These are phyloP conservation scores for Kodamaea arcana DNA, from an alignment of 1,139 yeast species.

Conservation along the genomic window DNA sequence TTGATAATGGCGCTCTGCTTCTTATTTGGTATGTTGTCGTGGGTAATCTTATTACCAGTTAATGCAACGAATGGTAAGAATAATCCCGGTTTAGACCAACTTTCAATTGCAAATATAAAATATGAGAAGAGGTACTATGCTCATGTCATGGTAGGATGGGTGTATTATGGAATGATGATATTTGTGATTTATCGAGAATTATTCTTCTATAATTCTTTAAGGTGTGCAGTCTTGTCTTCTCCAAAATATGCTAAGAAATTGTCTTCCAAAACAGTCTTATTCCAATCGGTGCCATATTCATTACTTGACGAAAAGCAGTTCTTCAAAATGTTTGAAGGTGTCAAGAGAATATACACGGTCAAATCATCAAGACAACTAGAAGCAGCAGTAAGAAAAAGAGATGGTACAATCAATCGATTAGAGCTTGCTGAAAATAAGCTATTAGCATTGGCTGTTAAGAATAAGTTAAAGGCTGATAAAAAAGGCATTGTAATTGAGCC, in stretches of 20 bases:
- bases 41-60: conserved; percentile 59
- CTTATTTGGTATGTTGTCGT: conserved; percentile 38
- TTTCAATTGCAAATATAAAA: conserved; percentile 70
- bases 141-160: conserved; percentile 79
- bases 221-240: conserved; percentile 77
- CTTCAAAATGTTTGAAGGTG: conserved; percentile 59
- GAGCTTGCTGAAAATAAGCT: conserved; percentile 68
- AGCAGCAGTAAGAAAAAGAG: conserved; percentile 57
- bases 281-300: conserved; percentile 75
- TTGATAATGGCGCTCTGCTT: conserved; percentile 42
- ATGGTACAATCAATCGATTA: conserved; percentile 53
- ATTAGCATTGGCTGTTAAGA: conserved; percentile 57
- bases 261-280: conserved; percentile 73
- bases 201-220: conserved; percentile 70
- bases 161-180: conserved; percentile 65
- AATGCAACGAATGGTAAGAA: conserved; percentile 60
- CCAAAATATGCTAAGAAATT: conserved; percentile 72
- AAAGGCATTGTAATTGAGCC: conserved; percentile 47
- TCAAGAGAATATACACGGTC: conserved; percentile 71
- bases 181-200: conserved; percentile 79
- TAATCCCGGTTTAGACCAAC: conserved; percentile 64
- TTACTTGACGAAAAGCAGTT: conserved; percentile 62
- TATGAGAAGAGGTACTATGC: conserved; percentile 69
- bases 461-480: conserved; percentile 62
- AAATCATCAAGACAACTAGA: conserved; percentile 61